These are phyloP conservation scores for Leccinum uliginosum DNA, from an alignment of 768 basidiomycete genomes.

Conservation along the genomic window DNA sequence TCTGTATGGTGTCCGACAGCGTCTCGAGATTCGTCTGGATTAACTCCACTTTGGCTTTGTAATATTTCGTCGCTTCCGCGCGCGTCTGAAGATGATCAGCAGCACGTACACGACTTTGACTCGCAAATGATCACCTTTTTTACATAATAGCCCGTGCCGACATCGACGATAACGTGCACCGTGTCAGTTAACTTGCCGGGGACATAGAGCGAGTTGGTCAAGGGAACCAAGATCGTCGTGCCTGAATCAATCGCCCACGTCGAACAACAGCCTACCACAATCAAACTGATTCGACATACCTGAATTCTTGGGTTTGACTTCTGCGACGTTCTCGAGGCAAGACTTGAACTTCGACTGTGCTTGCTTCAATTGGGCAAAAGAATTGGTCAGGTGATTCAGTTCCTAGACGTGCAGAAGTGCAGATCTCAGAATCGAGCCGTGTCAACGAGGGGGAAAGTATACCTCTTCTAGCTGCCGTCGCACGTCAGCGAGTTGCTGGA, in stretches of 20 bases:
- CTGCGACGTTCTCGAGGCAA: constrained; percentile 75
- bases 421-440: constrained; percentile 1
- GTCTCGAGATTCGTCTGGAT: constrained; percentile 80
- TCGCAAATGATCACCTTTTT: constrained; percentile 63
- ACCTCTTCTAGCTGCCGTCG: constrained; percentile 92
- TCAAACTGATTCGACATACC: constrained; percentile 31
- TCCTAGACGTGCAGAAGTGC: constrained; percentile 50
- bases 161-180: constrained; percentile 88
- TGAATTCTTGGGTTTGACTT: constrained; percentile 69
- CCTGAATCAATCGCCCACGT: constrained; percentile 38
- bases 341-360: constrained; percentile 90
- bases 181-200: constrained; percentile 83
- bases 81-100: constrained; percentile 55
- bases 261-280: not conserved
- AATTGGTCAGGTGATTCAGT: constrained; percentile 84
- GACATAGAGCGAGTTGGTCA: constrained; percentile 93
- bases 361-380: constrained; percentile 88
- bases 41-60: constrained; percentile 74
- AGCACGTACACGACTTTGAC: not conserved
- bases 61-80: constrained; percentile 75
- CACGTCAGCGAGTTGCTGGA: constrained; percentile 84
- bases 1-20: constrained; percentile 83
- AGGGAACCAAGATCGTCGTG: constrained; percentile 85
- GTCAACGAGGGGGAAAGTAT: not conserved
- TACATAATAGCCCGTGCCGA: constrained; percentile 96